A percentile compares a stretch with the other conserved stretches of the same genome.
These are phyloP conservation scores for Aspergillus sp. DNA, from an alignment of 2,329 filamentous ascomycete species.

Conservation along the genomic window DNA sequence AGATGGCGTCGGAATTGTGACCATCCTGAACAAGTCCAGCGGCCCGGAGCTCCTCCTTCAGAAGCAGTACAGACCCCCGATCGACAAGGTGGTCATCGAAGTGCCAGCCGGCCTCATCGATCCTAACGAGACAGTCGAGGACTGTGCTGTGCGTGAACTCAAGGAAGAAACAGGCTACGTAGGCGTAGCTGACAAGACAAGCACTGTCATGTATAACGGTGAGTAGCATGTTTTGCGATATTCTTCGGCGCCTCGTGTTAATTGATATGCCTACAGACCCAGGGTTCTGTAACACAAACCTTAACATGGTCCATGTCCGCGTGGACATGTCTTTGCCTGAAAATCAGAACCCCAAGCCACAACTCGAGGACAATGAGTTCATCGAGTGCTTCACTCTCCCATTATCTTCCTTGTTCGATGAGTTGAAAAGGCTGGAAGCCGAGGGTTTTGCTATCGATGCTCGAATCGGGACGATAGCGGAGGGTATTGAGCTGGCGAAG, in stretches of 20 bases:
- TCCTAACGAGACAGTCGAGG: slow-evolving; percentile 55
- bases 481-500: slow-evolving; percentile 73
- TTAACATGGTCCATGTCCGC: slow-evolving; percentile 65
- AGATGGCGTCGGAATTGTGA: slow-evolving; percentile 60
- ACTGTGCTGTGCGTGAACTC: slow-evolving; percentile 58
- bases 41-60: slow-evolving; percentile 54
- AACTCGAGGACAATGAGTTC: slow-evolving; percentile 77
- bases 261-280: slow-evolving; percentile 37
- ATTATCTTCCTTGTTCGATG: slow-evolving; percentile 62
- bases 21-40: slow-evolving; percentile 55
- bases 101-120: slow-evolving; percentile 62
- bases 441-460: slow-evolving; percentile 79
- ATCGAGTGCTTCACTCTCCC: slow-evolving; percentile 76
- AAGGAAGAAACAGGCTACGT: slow-evolving; percentile 65
- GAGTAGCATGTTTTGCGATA: slow-evolving; percentile 16
- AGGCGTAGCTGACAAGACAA: slow-evolving; percentile 46
- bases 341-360: slow-evolving; percentile 67
- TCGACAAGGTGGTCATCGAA: slow-evolving; percentile 59
- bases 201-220: slow-evolving; percentile 48
- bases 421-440: slow-evolving; percentile 65
- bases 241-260: not conserved
- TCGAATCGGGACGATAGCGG: slow-evolving; percentile 72
- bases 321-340: slow-evolving; percentile 68
- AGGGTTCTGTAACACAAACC: slow-evolving; percentile 51
- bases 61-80: slow-evolving; percentile 61